Evolutionary conservation across 2,329 filamentous ascomycete species (phyloP), one percentile per base, ranked within the genome.

Genomic region (Dissoconium aciculare): DNA sequence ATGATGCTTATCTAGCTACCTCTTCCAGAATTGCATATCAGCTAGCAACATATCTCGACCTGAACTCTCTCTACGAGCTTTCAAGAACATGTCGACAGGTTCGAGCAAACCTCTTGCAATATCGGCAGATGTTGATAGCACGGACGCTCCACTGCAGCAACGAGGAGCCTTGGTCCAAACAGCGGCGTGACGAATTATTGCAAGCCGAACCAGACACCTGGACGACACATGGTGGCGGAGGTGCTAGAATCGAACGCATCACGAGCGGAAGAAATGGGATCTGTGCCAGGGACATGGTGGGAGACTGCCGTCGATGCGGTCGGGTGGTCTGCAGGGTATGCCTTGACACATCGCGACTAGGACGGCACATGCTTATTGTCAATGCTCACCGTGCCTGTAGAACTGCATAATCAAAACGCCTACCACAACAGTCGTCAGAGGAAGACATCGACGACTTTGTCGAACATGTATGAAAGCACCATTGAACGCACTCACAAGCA

Each of bases 361-460:
- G n/a, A n/a, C n/a, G n/a, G n/a, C n/a, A n/a, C n/a, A n/a, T n/a
- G n/a, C n/a, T n/a, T n/a, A n/a, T n/a, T n/a, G n/a, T n/a, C n/a
- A n/a, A n/a, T n/a, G n/a, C n/a, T n/a, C n/a, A n/a, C n/a, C n/a
- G n/a, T 26, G 15, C 16, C 17, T 27, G 10, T n/a, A 92, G 83
- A 95, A 95, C 45, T 95, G 87, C 56, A 76, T 77, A 4, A 78
- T 82, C 47, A 93, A 94, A 55, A 74, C 79, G 0, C 83, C 82
- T 1, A 71, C 77, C 3, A 63, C 67, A 2, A 61, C 66, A 17
- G 65, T 72, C 13, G 64, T 92, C 21, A 74, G 71, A 25, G 71
- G 77, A 38, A 74, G 87, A 23, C 78, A 91, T 51, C 78, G 87
- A 29, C 71, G 87, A 13, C 67, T 94, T 3, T 94, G 87, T 52